Percentiles rank a stretch among this genome's conserved stretches.
These are phyloP conservation scores for Simplicillium aogashimaense DNA, from an alignment of 2,329 filamentous ascomycete species.

Conservation along the genomic window DNA sequence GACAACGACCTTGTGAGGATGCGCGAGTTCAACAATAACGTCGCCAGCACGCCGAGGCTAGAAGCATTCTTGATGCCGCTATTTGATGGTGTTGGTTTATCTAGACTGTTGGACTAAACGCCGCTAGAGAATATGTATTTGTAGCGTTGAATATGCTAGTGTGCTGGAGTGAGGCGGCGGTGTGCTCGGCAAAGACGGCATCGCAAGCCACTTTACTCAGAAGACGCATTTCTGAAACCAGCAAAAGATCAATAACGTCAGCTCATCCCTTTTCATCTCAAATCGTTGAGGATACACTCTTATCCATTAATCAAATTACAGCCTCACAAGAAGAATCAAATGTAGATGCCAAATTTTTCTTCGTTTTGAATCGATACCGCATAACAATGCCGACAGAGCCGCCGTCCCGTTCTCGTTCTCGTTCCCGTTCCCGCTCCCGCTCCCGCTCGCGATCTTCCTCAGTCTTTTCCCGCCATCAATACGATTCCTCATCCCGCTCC, in stretches of 20 bases:
- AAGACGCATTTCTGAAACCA: not conserved
- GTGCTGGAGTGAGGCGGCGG: not conserved
- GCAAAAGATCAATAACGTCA: not conserved
- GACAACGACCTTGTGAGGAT: conserved; percentile 16
- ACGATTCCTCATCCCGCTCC: too few relatives aligned
- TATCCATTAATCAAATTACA: not conserved
- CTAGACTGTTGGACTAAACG: conserved; percentile 25
- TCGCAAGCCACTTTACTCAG: not conserved
- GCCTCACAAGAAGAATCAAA: too few relatives aligned
- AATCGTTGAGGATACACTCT: not conserved
- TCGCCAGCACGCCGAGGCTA: conserved; percentile 22
- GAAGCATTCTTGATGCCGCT: conserved; percentile 30
- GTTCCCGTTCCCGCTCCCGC: too few relatives aligned
- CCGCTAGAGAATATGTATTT: not conserved
- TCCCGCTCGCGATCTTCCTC: too few relatives aligned
- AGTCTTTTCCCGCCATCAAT: too few relatives aligned
- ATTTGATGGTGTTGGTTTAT: conserved; percentile 31
- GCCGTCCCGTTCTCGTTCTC: too few relatives aligned
- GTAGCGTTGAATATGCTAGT: not conserved
- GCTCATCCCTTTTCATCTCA: not conserved
- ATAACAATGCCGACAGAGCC: too few relatives aligned
- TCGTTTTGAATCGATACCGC: too few relatives aligned
- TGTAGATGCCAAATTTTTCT: too few relatives aligned
- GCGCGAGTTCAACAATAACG: conserved; percentile 23
- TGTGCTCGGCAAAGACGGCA: not conserved